These are phyloP conservation scores for Xylaria bambusicola DNA, from an alignment of 495 filamentous ascomycete species.

Conservation along the genomic window DNA sequence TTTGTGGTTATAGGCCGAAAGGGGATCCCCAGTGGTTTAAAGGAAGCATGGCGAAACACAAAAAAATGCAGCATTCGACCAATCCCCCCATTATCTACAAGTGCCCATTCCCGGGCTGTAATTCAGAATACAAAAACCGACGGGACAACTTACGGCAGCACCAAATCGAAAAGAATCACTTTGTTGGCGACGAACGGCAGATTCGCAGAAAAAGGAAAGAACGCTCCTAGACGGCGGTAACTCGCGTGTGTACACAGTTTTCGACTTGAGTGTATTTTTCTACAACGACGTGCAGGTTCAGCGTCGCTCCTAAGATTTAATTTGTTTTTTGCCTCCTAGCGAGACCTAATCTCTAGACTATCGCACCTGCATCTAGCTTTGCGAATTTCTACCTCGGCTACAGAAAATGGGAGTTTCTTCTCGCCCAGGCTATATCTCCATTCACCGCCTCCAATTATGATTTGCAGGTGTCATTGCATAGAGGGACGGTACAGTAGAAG, in stretches of 20 bases:
- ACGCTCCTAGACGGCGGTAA: constrained; percentile 1
- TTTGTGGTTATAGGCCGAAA: constrained; percentile 53
- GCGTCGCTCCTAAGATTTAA: constrained; percentile 2
- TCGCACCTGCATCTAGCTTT: not conserved
- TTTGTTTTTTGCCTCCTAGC: not conserved
- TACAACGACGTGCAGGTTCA: constrained; percentile 9
- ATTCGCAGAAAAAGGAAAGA: constrained; percentile 45
- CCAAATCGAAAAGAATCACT: constrained; percentile 52
- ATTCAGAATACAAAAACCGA: constrained; percentile 52
- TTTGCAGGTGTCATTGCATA: not conserved
- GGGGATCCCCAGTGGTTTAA: constrained; percentile 56
- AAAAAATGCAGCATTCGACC: constrained; percentile 49
- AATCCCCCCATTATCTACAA: constrained; percentile 47
- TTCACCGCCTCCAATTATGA: not conserved
- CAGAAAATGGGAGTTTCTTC: constrained; percentile 6
- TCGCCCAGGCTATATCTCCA: not conserved
- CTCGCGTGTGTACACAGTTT: not conserved
- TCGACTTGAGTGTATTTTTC: not conserved
- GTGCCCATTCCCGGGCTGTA: constrained; percentile 50
- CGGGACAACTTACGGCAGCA: constrained; percentile 53
- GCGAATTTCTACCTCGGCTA: constrained; percentile 9
- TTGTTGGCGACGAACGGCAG: constrained; percentile 40
- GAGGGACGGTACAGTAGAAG: not conserved
- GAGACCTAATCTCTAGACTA: not conserved
- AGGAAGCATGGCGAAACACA: constrained; percentile 56